These are phyloP conservation scores for Huiozyma naganishii DNA, from an alignment of 805 yeast species.

Conservation along the genomic window DNA sequence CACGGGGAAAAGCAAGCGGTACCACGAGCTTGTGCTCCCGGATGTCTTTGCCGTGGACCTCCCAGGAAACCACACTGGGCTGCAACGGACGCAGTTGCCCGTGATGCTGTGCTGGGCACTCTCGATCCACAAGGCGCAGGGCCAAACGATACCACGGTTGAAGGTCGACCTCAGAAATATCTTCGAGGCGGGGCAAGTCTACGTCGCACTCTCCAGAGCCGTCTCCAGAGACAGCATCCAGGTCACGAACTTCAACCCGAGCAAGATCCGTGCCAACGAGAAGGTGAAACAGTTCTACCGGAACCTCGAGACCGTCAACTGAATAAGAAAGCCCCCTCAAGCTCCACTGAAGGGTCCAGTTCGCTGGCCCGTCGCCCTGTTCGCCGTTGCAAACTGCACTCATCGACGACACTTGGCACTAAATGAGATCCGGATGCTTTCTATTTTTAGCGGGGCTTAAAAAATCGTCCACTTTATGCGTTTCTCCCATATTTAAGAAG, in stretches of 20 bases:
- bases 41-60: conserved; percentile 32
- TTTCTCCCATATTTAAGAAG: no score
- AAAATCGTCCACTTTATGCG: not conserved
- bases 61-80: conserved; percentile 23
- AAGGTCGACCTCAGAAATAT: conserved; percentile 64
- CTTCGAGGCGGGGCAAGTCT: conserved; percentile 91
- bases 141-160: conserved; percentile 71
- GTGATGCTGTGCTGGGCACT: conserved; percentile 92
- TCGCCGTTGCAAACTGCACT: not conserved
- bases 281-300: conserved; percentile 54
- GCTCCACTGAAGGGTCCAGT: not conserved
- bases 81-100: conserved; percentile 60
- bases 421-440: not conserved
- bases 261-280: conserved; percentile 45
- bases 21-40: conserved; percentile 28
- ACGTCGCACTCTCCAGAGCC: conserved; percentile 91
- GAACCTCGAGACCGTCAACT: conserved; percentile 27
- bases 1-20: conserved; percentile 16
- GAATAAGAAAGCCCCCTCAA: not conserved
- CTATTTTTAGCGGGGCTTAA: not conserved
- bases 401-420: not conserved
- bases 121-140: conserved; percentile 93
- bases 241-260: conserved; percentile 58
- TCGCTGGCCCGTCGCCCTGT: not conserved
- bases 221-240: conserved; percentile 74